These are phyloP conservation scores for Haplosporangium gracile DNA, from an alignment of 192 early-diverging fungal genomes.

Conservation along the genomic window DNA sequence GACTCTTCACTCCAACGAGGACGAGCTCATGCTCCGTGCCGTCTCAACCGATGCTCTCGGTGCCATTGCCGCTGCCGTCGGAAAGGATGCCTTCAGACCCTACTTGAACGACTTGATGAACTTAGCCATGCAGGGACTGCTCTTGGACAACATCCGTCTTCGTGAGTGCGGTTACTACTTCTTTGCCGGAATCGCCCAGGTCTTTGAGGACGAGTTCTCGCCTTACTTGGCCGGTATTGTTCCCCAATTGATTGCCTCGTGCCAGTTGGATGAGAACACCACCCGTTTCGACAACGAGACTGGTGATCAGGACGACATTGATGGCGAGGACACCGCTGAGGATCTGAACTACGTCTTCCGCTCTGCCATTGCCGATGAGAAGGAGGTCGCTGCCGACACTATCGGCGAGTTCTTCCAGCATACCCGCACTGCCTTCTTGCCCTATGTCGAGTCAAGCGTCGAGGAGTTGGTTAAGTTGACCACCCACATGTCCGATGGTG, in stretches of 20 bases:
- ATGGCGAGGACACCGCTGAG: conserved; percentile 66
- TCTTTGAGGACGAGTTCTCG: conserved; percentile 87
- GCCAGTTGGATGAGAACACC: conserved; percentile 79
- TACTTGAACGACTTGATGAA: conserved; percentile 81
- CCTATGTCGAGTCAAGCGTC: conserved; percentile 83
- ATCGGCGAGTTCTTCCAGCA: conserved; percentile 90
- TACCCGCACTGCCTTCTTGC: conserved; percentile 81
- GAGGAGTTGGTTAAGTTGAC: conserved; percentile 77
- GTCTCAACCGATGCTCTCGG: conserved; percentile 89
- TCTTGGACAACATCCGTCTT: conserved; percentile 78
- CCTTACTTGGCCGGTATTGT: conserved; percentile 83
- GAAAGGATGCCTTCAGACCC: conserved; percentile 85
- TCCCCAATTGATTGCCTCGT: conserved; percentile 84
- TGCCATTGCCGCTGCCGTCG: conserved; percentile 91
- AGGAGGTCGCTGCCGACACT: conserved; percentile 91
- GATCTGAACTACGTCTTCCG: conserved; percentile 71
- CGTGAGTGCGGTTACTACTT: conserved; percentile 91
- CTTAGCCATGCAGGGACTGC: conserved; percentile 83
- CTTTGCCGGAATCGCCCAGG: conserved; percentile 85
- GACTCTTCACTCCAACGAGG: conserved; percentile 73
- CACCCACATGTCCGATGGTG: conserved; percentile 84
- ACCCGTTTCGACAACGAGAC: conserved; percentile 40
- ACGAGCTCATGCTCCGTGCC: conserved; percentile 85
- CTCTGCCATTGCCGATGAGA: conserved; percentile 91
- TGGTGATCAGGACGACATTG: conserved; percentile 55